phyloP scores from a whole-genome alignment of 208 protist species.

The Kentomonas sorsogonicus region DNA sequence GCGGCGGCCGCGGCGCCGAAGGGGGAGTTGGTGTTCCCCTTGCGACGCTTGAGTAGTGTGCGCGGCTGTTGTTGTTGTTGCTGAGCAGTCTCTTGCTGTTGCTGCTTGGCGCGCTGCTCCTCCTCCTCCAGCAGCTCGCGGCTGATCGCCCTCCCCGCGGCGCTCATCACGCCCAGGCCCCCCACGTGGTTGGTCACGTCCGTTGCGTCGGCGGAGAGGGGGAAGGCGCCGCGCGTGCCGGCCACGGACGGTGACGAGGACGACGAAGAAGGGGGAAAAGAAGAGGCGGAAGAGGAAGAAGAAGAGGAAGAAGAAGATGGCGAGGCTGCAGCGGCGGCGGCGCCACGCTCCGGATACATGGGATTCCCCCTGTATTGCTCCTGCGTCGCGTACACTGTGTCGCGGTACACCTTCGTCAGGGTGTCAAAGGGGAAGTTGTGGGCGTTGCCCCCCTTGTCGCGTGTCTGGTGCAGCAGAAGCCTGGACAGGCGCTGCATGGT shows the following conservation, averaged over 20 bases:
- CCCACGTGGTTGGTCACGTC: constrained; percentile 54
- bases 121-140: background rate
- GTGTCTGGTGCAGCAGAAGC: constrained; percentile 27
- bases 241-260: background rate
- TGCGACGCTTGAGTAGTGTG: constrained; percentile 5
- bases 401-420: constrained; percentile 61
- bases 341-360: constrained; percentile 23
- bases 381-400: constrained; percentile 46
- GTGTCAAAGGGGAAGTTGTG: constrained; percentile 71
- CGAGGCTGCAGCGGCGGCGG: background rate
- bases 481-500: constrained; percentile 22
- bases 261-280: background rate
- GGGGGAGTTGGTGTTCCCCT: constrained; percentile 9
- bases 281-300: background rate
- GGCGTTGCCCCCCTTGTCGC: constrained; percentile 41
- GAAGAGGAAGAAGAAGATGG: background rate
- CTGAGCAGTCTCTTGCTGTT: constrained; percentile 13
- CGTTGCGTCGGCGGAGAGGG: background rate
- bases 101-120: constrained; percentile 1
- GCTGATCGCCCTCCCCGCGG: constrained; percentile 12
- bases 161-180: constrained; percentile 52
- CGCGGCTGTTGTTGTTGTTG: background rate
- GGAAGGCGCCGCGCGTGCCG: background rate
- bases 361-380: constrained; percentile 25
- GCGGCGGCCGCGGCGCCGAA: background rate